phyloP scores from a whole-genome alignment of 2,329 filamentous ascomycete genomes.

The Sclerotinia nivalis region DNA sequence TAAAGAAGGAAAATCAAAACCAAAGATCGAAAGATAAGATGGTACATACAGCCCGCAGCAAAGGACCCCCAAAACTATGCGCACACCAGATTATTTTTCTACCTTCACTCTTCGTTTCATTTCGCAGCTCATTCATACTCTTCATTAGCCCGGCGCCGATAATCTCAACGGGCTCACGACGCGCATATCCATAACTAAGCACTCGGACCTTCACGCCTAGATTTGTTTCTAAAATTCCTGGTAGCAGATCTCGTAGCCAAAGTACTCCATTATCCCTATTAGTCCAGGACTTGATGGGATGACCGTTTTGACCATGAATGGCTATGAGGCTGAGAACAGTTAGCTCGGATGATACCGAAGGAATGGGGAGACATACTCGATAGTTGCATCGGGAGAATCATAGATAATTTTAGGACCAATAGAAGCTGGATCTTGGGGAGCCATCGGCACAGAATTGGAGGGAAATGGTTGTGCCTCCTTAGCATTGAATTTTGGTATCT shows the following conservation, averaged over 20 bases:
- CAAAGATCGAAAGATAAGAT: background rate
- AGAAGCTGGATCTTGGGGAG: background rate
- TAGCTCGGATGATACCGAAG: background rate
- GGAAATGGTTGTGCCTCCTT: too few species aligned
- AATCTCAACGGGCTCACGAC: background rate
- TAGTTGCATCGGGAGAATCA: constrained; percentile 1
- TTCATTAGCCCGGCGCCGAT: background rate
- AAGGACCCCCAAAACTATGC: constrained; percentile 20
- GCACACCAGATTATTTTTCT: constrained; percentile 19
- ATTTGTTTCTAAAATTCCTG: background rate
- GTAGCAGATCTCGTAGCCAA: constrained; percentile 20
- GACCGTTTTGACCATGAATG: constrained; percentile 20
- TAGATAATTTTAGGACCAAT: constrained; percentile 8
- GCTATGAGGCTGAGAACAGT: constrained; percentile 15
- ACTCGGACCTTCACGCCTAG: background rate
- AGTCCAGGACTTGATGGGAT: constrained; percentile 17
- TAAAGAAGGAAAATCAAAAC: background rate
- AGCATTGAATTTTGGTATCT: background rate
- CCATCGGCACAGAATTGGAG: background rate
- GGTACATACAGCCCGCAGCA: constrained; percentile 9
- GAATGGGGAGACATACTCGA: constrained; percentile 2
- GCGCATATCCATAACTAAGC: constrained; percentile 17
- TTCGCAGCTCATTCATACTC: background rate
- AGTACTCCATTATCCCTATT: constrained; percentile 3
- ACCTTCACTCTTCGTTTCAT: background rate